These are phyloP conservation scores for Phytophthora hybrid DNA, from an alignment of 352 stramenopile genomes.

Conservation along the genomic window DNA sequence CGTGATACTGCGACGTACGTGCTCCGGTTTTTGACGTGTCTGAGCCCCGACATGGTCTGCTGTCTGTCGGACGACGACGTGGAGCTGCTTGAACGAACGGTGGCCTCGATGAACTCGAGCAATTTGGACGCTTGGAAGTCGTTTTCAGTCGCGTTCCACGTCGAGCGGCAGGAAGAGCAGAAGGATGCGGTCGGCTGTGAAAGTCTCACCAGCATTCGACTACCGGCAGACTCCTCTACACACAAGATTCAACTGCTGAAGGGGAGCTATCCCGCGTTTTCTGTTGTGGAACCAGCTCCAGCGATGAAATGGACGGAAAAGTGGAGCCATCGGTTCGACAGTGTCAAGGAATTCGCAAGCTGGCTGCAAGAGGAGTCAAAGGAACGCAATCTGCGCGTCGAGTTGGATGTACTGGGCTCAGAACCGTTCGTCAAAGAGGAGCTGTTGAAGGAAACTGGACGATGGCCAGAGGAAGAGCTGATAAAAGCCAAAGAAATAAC, in stretches of 20 bases:
- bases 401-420: background rate
- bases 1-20: slow-evolving; percentile 77
- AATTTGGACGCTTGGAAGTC: slow-evolving; percentile 51
- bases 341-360: slow-evolving; percentile 22
- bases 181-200: slow-evolving; percentile 54
- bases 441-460: slow-evolving; percentile 30
- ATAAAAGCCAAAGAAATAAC: slow-evolving; percentile 32
- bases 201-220: slow-evolving; percentile 7
- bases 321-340: slow-evolving; percentile 19
- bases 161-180: slow-evolving; percentile 59
- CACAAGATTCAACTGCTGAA: slow-evolving; percentile 39
- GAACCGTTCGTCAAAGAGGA: background rate
- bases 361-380: slow-evolving; percentile 36
- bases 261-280: slow-evolving; percentile 46
- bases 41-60: slow-evolving; percentile 59
- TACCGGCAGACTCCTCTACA: background rate
- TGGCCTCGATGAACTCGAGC: slow-evolving; percentile 29
- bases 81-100: slow-evolving; percentile 30
- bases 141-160: slow-evolving; percentile 53
- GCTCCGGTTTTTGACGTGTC: slow-evolving; percentile 68
- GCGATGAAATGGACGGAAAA: slow-evolving; percentile 27
- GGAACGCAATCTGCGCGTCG: slow-evolving; percentile 27
- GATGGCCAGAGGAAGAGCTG: slow-evolving; percentile 39
- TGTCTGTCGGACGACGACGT: slow-evolving; percentile 57
- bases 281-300: slow-evolving; percentile 36